Conservation (phyloP, 305 asterid species). For the Coffea humblotiana region DNA sequence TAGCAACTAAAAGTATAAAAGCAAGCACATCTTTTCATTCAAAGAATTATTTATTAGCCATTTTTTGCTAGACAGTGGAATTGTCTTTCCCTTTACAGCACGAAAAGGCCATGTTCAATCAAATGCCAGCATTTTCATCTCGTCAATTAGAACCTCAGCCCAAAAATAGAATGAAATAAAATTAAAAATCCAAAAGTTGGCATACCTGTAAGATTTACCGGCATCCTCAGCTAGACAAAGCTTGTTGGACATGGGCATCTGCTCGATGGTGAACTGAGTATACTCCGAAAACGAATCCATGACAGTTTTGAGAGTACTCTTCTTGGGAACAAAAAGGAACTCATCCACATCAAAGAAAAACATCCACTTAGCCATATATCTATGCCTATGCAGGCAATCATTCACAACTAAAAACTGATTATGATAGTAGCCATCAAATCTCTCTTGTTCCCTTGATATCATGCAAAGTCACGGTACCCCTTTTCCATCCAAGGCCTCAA, state of each 20-base stretch:
- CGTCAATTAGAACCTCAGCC: not conserved
- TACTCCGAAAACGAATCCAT: slow-evolving; percentile 48
- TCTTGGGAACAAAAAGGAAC: slow-evolving; percentile 61
- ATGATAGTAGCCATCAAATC: slow-evolving; percentile 81
- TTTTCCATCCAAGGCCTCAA: slow-evolving; percentile 76
- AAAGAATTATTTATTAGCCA: not conserved
- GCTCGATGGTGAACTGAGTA: slow-evolving; percentile 77
- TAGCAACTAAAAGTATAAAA: not conserved
- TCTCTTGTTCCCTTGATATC: slow-evolving; percentile 73
- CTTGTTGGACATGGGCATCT: slow-evolving; percentile 72
- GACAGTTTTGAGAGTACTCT: slow-evolving; percentile 51
- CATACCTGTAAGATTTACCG: slow-evolving; percentile 54
- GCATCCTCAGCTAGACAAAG: slow-evolving; percentile 68
- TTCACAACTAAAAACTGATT: slow-evolving; percentile 79
- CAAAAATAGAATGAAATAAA: not conserved
- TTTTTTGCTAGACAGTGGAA: not conserved
- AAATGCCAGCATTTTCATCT: not conserved
- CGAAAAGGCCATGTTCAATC: not conserved
- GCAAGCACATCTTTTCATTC: not conserved
- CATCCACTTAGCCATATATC: slow-evolving; percentile 66
- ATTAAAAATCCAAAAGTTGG: not conserved
- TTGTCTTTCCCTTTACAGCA: not conserved
- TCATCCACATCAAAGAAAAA: slow-evolving; percentile 88
- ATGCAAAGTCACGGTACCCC: slow-evolving; percentile 67
- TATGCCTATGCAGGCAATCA: slow-evolving; percentile 74